Base-by-base conservation (phyloP, 192 early-diverging fungal species). In the Entomortierella beljakovae region DNA sequence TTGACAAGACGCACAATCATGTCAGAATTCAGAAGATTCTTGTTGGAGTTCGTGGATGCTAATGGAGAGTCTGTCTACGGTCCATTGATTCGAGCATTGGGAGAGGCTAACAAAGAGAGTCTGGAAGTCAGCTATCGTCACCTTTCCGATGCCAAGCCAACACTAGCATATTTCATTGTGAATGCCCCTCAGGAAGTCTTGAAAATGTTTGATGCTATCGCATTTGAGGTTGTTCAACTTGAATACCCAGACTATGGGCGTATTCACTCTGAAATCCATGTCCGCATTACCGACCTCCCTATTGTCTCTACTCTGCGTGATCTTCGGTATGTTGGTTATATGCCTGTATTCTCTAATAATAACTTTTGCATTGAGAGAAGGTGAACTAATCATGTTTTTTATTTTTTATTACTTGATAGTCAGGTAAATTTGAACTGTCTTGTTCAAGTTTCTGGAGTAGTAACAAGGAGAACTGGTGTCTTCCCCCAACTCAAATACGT, bases 401-500 rank as follows among this genome's bases (percentile, higher is more conserved):
- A n/a, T n/a, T n/a, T 9, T 0, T 61, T 55, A 28, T 1, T 23
- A 23, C 20, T 1, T 35, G 34, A 32, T 66, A 83, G 97, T 63
- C 96, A 98, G 85, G 80, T 85, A 25, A 93, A 98, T 81, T 82
- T 99, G 43, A 98, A 98, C 86, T 94, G 91, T 46, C 84, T 99
- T 23, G 93, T 99, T 34, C 89, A 94, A 23, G 92, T 99, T 8
- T 86, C 90, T 33, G 98, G 98, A 64, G 95, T 98, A 0, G 95
- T 99, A 10, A 97, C 95, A 6, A 84, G 94, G 25, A 91, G 98
- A 60, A 95, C 96, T 1, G 94, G 94, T 31, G 96, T 99, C 18
- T 99, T 97, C 72, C 97, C 98, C 34, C 98, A 99, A 81, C 88
- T 99, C 52, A 98, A 96, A 82, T 96, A 94, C 73, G 94, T 98